These are phyloP conservation scores for Oryza officinalis DNA, from an alignment of 176 grass and related monocot genomes.

Conservation along the genomic window DNA sequence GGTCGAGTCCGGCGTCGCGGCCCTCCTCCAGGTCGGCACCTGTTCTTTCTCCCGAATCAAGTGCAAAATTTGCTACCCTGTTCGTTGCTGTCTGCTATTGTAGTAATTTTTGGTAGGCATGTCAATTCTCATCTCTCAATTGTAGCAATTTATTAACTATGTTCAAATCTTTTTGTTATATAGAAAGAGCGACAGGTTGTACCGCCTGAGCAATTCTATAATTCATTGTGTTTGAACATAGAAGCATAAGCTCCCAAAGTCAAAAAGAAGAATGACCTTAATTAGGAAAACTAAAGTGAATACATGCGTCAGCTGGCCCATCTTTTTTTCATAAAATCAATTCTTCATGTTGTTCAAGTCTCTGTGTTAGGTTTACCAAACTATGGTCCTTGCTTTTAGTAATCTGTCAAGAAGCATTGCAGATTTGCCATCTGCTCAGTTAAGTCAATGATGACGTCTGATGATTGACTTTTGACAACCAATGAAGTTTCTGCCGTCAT, in stretches of 20 bases:
- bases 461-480: constrained; percentile 1
- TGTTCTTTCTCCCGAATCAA: neutral
- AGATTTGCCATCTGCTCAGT: neutral
- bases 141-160: neutral
- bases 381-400: neutral
- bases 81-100: neutral
- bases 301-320: neutral
- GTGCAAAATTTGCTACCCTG: neutral
- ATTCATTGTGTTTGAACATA: neutral
- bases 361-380: neutral
- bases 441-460: neutral
- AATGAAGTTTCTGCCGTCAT: neutral
- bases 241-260: neutral
- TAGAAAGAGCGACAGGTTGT: neutral
- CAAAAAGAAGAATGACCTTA: neutral
- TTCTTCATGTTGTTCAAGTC: neutral
- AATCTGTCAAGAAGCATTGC: neutral
- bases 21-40: constrained; percentile 61
- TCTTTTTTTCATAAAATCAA: neutral
- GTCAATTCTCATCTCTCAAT: neutral
- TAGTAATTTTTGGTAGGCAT: neutral
- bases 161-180: neutral
- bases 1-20: constrained; percentile 58
- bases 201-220: neutral
- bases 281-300: neutral